Percentiles rank a stretch among this genome's conserved stretches.
phyloP scores from a whole-genome alignment of 495 filamentous ascomycete genomes.

The Penicillium nucicola region DNA sequence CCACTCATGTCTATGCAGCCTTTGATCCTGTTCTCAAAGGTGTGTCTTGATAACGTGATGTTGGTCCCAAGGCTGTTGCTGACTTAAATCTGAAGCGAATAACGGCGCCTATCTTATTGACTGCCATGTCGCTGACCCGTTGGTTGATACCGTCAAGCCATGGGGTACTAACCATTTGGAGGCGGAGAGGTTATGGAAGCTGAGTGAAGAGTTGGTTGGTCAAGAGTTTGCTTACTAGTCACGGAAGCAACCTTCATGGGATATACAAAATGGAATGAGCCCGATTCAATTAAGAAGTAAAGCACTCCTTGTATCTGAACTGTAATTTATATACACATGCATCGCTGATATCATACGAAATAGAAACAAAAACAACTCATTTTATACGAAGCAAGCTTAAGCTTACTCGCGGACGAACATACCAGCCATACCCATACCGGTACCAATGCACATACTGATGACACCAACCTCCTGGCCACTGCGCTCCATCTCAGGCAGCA shows the following conservation, averaged over 20 bases:
- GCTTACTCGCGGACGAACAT: slow-evolving; percentile 76
- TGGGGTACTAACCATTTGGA: slow-evolving; percentile 38
- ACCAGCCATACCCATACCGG: slow-evolving; percentile 89
- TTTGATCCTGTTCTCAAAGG: slow-evolving; percentile 50
- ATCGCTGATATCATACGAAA: slow-evolving; percentile 28
- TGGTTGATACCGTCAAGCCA: slow-evolving; percentile 23
- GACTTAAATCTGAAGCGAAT: slow-evolving; percentile 14
- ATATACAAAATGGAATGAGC: too few relatives aligned
- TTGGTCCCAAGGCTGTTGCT: neutral
- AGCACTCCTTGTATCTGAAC: slow-evolving; percentile 17
- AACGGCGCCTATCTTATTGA: slow-evolving; percentile 42
- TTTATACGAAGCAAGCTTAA: slow-evolving; percentile 6
- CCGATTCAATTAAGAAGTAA: neutral
- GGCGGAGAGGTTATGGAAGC: slow-evolving; percentile 40
- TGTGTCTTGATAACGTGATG: slow-evolving; percentile 10
- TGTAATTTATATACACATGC: slow-evolving; percentile 25
- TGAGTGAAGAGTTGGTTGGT: slow-evolving; percentile 41
- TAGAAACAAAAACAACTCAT: slow-evolving; percentile 1
- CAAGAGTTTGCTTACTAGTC: slow-evolving; percentile 23
- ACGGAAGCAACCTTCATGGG: too few relatives aligned
- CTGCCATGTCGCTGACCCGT: slow-evolving; percentile 33
- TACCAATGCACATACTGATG: slow-evolving; percentile 87
- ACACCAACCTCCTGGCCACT: slow-evolving; percentile 66
- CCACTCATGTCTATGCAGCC: slow-evolving; percentile 56
- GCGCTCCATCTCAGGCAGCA: slow-evolving; percentile 65